Conservation (phyloP, 176 grass and related monocot species). For the Triticum monococcum region DNA sequence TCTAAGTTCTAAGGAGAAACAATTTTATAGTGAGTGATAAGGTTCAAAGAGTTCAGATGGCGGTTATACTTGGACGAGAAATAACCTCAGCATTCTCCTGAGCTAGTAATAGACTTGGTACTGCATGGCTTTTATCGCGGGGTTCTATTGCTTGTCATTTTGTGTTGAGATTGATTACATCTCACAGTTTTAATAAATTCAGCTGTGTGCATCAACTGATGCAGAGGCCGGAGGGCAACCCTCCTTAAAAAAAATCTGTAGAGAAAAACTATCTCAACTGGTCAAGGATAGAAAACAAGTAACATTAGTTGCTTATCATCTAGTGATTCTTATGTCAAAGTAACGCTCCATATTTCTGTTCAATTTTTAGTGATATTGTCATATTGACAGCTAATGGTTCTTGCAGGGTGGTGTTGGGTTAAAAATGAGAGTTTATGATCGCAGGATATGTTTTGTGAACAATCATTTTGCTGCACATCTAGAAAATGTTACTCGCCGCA, state of each 20-base stretch:
- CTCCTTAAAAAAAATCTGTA: neutral
- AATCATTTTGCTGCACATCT: slow-evolving; percentile 94
- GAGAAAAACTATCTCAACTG: neutral
- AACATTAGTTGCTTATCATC: slow-evolving; percentile 4
- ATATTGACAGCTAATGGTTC: slow-evolving; percentile 18
- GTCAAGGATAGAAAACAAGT: slow-evolving; percentile 1
- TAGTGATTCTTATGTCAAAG: slow-evolving; percentile 1
- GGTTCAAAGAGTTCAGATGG: neutral
- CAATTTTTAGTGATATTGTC: slow-evolving; percentile 15
- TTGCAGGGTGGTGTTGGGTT: slow-evolving; percentile 86
- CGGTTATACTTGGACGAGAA: neutral
- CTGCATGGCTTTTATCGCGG: neutral
- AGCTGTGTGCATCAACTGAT: neutral
- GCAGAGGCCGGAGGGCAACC: neutral
- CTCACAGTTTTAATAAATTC: neutral
- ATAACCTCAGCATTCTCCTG: neutral
- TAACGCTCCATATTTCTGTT: neutral
- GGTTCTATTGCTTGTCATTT: neutral
- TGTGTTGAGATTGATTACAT: neutral
- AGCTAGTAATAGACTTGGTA: neutral
- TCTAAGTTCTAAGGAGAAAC: neutral
- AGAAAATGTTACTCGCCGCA: slow-evolving; percentile 72
- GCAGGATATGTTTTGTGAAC: slow-evolving; percentile 82
- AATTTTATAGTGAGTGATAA: neutral
- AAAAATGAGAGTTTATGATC: slow-evolving; percentile 90